Evolutionary conservation across 805 yeast species (phyloP), one percentile per base, ranked within the genome.

Genomic region (Zygotorulaspora chibaensis): DNA sequence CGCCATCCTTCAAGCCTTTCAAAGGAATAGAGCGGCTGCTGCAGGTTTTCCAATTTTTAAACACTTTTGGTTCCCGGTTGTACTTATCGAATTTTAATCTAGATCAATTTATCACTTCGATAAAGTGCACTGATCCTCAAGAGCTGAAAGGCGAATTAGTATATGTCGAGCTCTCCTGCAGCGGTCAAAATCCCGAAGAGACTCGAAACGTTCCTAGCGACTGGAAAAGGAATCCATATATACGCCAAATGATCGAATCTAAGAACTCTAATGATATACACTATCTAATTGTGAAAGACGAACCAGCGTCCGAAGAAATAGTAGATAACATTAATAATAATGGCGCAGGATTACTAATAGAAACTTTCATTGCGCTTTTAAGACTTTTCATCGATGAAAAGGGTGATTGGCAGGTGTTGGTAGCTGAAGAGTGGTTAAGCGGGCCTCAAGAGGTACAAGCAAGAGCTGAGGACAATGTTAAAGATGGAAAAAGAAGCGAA

Each of bases 401-500:
- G 12, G 68, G 68, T 7, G 61, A 64, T 26, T 66, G 69, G 70
- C 43, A 47, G 16, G 55, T 58, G 17, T 37, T 59, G 9, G 56
- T 65, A 0, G 47, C 55, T 13, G 66, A 62, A 11, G 59, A 61
- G 16, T 66, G 70, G 70, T 40, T 55, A 34, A 53, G 20, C 20
- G 36, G 20, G 3, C 36, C 20, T 3, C 3, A 38, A 8, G 48
- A 47, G 9, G 44, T 39, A 18, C 45, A 41, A 16, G 48, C 38
- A 33, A 25, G 20, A 2, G 42, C 37, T 27, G 37, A 38, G 11
- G 42, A 15, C 17, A 29, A 18, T 30, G 29, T 18, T 2, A 35
- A 27, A 26, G 8, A 38, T 10, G 20, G 16, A 8, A 43, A 38
- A 46, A 46, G 35, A 12, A 17, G 31, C 11, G 27, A 23, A 12